Base-by-base conservation (phyloP, 768 basidiomycete species). In the Lactifluus hygrophoroides region DNA sequence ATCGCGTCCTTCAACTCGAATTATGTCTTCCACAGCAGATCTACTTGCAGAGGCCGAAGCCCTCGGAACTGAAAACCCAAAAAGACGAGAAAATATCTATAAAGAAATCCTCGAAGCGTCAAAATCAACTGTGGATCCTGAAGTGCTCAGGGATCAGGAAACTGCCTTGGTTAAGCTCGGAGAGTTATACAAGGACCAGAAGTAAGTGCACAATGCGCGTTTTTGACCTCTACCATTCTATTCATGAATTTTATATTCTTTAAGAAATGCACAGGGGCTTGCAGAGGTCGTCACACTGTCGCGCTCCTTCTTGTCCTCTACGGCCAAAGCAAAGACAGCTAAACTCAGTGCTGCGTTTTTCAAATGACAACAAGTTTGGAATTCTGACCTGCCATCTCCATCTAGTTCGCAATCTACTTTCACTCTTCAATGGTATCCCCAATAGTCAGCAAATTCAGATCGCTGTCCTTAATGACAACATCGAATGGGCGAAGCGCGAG, bases 271-370 rank as follows among this genome's bases (percentile, higher is more conserved):
- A 19, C 71, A 84, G 60, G 89, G 88, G 17, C 77, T 98, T 2
- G 90, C 93, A 10, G 82, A 92, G 54, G 85, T 95, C 37, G 90
- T 96, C 55, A 88, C 84, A 0, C 77, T 86, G 27, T 92, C 90
- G 0, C 76, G 93, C 0, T 67, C 71, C 11, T 93, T 94, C 76
- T 90, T 95, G 81, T 85, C 90, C 0, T 87, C 88, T n/a, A 90
- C 92, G 0, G 94, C 94, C 16, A 97, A 97, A 72, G 94, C 94
- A 1, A 96, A 97, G 73, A 96, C 95, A 0, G 94, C 94, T 3
- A 95, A 95, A 74, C 83, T 97, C 63, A 95, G 93, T 93, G 61
- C 65, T 85, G 72, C 27, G 58, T 40, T 30, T n/a, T 3, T 10
- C 47, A 23, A 17, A 50, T 27, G 23, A 48, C 25, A 1, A 47